Conservation (phyloP, 2,329 filamentous ascomycete genomes). For the Nigrospora sphaerica region DNA sequence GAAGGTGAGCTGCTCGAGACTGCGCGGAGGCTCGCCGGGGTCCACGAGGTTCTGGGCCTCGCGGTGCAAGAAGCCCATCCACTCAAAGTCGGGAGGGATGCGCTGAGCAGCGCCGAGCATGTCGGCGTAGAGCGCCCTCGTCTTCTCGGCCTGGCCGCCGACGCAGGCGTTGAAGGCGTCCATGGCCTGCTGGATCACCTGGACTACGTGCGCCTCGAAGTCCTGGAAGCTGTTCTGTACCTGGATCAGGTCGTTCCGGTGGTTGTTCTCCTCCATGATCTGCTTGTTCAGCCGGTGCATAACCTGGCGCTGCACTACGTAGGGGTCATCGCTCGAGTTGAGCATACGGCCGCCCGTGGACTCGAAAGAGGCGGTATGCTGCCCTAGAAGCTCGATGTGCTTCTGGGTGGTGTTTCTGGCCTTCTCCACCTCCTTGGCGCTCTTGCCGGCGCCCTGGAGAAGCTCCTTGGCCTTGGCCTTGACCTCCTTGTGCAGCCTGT, state of each 20-base stretch:
- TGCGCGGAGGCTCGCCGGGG: conserved; percentile 65
- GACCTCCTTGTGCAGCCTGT: conserved; percentile 89
- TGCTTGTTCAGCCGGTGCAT: conserved; percentile 83
- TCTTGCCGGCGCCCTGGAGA: conserved; percentile 70
- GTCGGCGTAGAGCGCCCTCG: conserved; percentile 73
- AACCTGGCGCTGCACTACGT: conserved; percentile 76
- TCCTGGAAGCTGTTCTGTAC: conserved; percentile 86
- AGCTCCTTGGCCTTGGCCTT: conserved; percentile 95
- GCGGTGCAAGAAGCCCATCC: conserved; percentile 74
- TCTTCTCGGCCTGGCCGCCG: conserved; percentile 74
- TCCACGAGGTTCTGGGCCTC: conserved; percentile 69
- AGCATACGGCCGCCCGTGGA: conserved; percentile 62
- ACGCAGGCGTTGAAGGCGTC: conserved; percentile 77
- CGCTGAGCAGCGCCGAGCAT: conserved; percentile 71
- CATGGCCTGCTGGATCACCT: conserved; percentile 75
- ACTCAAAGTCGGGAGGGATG: conserved; percentile 82
- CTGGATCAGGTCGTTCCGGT: conserved; percentile 80
- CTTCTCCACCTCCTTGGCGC: conserved; percentile 87
- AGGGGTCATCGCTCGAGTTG: conserved; percentile 73
- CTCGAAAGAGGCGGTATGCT: conserved; percentile 75
- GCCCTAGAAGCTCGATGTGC: conserved; percentile 88
- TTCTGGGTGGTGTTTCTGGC: conserved; percentile 81
- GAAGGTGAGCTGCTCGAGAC: conserved; percentile 69
- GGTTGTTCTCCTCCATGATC: conserved; percentile 91
- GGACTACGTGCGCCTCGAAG: conserved; percentile 81